Base-by-base conservation (phyloP, 306 rosid species). In the Lathyrus tuberosus region DNA sequence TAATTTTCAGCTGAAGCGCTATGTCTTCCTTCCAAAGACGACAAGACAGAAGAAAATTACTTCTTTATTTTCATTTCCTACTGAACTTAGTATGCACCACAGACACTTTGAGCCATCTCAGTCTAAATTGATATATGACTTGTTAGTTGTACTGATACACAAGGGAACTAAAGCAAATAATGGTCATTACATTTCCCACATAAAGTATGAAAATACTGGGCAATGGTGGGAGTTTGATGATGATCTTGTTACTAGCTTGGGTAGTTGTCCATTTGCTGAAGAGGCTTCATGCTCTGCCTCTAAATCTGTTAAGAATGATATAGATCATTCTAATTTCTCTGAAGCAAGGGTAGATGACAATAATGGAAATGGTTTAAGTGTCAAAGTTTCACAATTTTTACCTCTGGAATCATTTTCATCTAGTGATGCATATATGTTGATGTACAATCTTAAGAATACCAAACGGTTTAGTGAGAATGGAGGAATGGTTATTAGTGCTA, bases 1-100 rank as follows among this genome's bases (percentile, higher is more conserved):
- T n/a, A n/a, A n/a, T n/a, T n/a, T n/a, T n/a, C n/a, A n/a, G n/a
- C n/a, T n/a, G n/a, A 94, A 94, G 75, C 97, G 97, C 7, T 94
- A 89, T 74, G 90, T 94, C 56, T 94, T 94, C 76, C 96, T 90
- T 85, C 96, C 98, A 8, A 91, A 94, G 98, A 90, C 97, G 56
- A 93, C 98, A 54, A 90, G 87, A 38, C 90, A 83, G 90, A 93
- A 90, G 96, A 93, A 93, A 85, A 83, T 93, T 82, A 90, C 96
- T 75, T 90, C 98, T 66, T 70, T 94, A 48, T 84, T 93, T 81
- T 82, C 78, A 59, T 93, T 93, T 82, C 98, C 97, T 14, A 80
- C 88, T 64, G 87, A 79, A 75, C 81, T 93, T 69, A 87, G 86
- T 74, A 93, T 93, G 98, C 76, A 74, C 59, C 79, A 77, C 57